A percentile compares a stretch with the other conserved stretches of the same genome.
These are phyloP conservation scores for Pezicula radicicola DNA, from an alignment of 2,329 filamentous ascomycete species.

Conservation along the genomic window DNA sequence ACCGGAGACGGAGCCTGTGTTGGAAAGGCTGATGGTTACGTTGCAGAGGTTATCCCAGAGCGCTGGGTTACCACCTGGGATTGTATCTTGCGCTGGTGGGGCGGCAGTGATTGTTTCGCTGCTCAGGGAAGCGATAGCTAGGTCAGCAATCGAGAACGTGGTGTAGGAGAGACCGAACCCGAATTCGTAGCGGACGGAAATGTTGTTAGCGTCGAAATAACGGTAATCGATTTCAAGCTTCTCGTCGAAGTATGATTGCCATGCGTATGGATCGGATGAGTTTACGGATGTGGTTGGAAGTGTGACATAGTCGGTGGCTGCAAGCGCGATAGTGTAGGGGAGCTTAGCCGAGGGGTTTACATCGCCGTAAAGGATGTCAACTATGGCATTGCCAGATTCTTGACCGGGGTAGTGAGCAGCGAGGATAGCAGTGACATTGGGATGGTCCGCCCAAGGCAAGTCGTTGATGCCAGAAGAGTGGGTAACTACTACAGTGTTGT, in stretches of 20 bases:
- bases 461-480: slow-evolving; percentile 59
- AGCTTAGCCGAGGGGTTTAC: slow-evolving; percentile 74
- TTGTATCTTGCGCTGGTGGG: not conserved
- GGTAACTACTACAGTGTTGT: slow-evolving; percentile 61
- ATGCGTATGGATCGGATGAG: slow-evolving; percentile 38
- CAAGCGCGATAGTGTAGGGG: slow-evolving; percentile 73
- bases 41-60: slow-evolving; percentile 32
- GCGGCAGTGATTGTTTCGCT: slow-evolving; percentile 1
- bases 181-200: slow-evolving; percentile 34
- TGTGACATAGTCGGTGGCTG: slow-evolving; percentile 48
- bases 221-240: slow-evolving; percentile 49
- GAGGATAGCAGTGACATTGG: slow-evolving; percentile 73
- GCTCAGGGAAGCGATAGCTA: slow-evolving; percentile 21
- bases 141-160: slow-evolving; percentile 58
- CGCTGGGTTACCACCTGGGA: slow-evolving; percentile 15
- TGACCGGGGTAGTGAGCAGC: slow-evolving; percentile 80
- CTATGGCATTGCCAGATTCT: slow-evolving; percentile 77
- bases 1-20: slow-evolving; percentile 57
- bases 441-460: slow-evolving; percentile 69
- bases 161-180: slow-evolving; percentile 53
- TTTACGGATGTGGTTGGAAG: slow-evolving; percentile 34
- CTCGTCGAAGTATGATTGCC: slow-evolving; percentile 46
- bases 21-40: slow-evolving; percentile 58
- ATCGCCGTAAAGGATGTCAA: slow-evolving; percentile 74
- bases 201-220: slow-evolving; percentile 41